Evolutionary conservation across 2,329 filamentous ascomycete species (phyloP), one percentile per base, ranked within the genome.

Genomic region (Dissoconium aciculare): DNA sequence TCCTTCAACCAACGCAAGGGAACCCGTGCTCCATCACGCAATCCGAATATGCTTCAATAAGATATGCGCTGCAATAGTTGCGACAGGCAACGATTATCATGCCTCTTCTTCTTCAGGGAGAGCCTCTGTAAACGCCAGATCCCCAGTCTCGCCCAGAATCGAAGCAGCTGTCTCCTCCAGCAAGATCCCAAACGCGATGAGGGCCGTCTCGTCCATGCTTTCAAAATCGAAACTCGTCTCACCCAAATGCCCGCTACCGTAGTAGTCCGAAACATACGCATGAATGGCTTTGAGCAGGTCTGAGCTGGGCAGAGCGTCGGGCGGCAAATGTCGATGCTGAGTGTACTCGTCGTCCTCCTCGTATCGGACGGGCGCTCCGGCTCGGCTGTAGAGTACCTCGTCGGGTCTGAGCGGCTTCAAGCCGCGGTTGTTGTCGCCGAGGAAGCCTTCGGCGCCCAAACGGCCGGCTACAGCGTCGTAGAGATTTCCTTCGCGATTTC

Each of bases 141-240:
- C 74, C 13, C 79, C 80, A 9, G 62, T 67, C 32, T 63, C 58
- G 4, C 77, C 78, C 12, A 85, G 56, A 4, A 63, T 52, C 27
- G 74, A 68, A 24, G 64, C 61, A 11, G 68, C 64, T 3, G 70
- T 67, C 53, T 87, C 80, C 54, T 87, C 79, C 25, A 85, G 57
- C 34, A 87, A 53, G 28, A 87, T 71, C 1, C 79, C 78, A 45
- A 87, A 63, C 1, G 79, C 78, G 32, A 87, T 57, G 35, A 87
- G 60, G 3, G 79, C 79, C 10, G 78, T 82, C 57, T 82, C 80
- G 47, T 87, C 78, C 68, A 87, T 71, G 51, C 71, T 79, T 40
- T 64, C 57, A 42, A 62, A 66, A 31, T 63, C 57, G 15, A 43
- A 41, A 11, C 43, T 50, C n/a, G 37, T 36, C 8, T 40, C 33